Base-by-base conservation (phyloP, 176 grass and related monocot genomes). In the Cenchrus fungigraminus region DNA sequence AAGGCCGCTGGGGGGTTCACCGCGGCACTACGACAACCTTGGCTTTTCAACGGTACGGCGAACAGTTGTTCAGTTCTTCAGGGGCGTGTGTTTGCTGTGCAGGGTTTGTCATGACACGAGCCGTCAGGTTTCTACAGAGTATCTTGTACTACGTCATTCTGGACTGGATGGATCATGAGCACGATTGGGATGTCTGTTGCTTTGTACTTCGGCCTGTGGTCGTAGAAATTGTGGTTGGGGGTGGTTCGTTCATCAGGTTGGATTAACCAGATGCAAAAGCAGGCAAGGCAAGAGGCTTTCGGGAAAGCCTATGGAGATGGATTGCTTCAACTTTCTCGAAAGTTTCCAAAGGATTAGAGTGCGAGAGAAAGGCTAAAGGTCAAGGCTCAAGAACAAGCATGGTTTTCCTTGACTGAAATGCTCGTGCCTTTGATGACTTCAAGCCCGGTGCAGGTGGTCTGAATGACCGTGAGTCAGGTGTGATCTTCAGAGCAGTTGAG, bases 301-400 rank as follows among this genome's bases (percentile, higher is more conserved):
- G 1, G 81, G 12, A 79, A 88, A 88, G 56, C 56, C 64, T 79
- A 56, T 2, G 83, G 61, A 9, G 54, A 57, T 67, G 22, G 56
- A 79, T 86, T 78, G 67, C 88, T 79, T 86, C 84, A 73, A 52
- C 84, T 67, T 90, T 86, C 28, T 12, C 9, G 29, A 69, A 52
- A 69, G 79, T 32, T 74, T 59, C 60, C 50, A 79, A 66, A 78
- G 74, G 59, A 58, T 66, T 83, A 59, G 84, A 68, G 65, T 67
- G 22, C 19, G 73, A 65, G 88, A 65, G 49, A 86, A 86, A 77
- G 32, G 64, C 16, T 71, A 76, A 80, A 51, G 54, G 83, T 49
- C 78, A 71, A 65, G 46, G n/a, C 7, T 46, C 32, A 16, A 45
- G n/a, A 31, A 28, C 37, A 40, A 4, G 13, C 12, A 57, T 29